phyloP scores from a whole-genome alignment of 805 yeast genomes.

The Starmerella bombi region DNA sequence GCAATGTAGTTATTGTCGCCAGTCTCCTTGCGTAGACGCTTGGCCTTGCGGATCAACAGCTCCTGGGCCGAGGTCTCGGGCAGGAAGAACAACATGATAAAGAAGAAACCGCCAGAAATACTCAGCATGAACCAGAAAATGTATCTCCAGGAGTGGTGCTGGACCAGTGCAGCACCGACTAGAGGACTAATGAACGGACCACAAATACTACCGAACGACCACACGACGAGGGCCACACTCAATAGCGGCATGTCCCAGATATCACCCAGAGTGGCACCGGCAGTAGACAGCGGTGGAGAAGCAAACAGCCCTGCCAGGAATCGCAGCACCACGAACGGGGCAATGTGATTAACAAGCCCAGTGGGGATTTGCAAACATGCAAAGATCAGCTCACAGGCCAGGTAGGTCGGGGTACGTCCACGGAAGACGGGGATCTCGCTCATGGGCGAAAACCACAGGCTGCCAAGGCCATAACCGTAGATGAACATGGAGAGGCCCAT shows the following conservation, averaged over 20 bases:
- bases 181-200: conserved; percentile 49
- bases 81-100: conserved; percentile 30
- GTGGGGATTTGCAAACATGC: conserved; percentile 43
- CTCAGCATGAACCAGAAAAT: conserved; percentile 40
- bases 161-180: conserved; percentile 40
- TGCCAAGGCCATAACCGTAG: conserved; percentile 49
- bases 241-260: conserved; percentile 32
- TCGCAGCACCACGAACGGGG: conserved; percentile 38
- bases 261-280: conserved; percentile 47
- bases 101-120: conserved; percentile 28
- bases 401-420: conserved; percentile 40
- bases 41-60: conserved; percentile 37
- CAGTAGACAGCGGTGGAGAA: conserved; percentile 44
- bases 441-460: conserved; percentile 42
- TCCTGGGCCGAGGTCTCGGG: conserved; percentile 41
- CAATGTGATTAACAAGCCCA: conserved; percentile 39
- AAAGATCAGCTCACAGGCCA: conserved; percentile 36
- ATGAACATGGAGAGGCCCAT: conserved; percentile 44
- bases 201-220: conserved; percentile 42
- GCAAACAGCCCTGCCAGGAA: conserved; percentile 44
- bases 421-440: conserved; percentile 36
- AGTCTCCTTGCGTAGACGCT: conserved; percentile 36
- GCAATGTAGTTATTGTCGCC: conserved; percentile 13
- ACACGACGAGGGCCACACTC: conserved; percentile 37
- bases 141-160: conserved; percentile 40